Evolutionary conservation across 2,329 filamentous ascomycete genomes (phyloP).

Genomic region (Sporothrix variecibatus): DNA sequence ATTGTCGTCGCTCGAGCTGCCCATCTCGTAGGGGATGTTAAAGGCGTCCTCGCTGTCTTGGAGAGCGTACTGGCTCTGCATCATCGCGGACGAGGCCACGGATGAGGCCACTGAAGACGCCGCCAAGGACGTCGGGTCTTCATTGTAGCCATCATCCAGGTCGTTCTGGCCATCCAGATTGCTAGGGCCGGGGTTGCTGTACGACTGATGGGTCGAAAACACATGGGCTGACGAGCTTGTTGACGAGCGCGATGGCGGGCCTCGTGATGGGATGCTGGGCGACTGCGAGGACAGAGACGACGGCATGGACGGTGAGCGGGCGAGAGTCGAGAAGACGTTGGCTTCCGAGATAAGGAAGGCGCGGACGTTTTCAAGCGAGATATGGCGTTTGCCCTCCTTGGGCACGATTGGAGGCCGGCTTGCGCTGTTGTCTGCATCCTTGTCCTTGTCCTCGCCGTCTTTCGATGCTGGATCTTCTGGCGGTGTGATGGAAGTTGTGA

Average conservation of each 20-base stretch:
- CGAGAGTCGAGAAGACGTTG: constrained; percentile 63
- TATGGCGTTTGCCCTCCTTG: constrained; percentile 65
- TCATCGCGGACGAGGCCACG: constrained; percentile 39
- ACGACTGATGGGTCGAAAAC: background rate
- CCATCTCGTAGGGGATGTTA: constrained; percentile 57
- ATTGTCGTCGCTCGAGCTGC: constrained; percentile 41
- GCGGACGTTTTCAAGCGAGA: constrained; percentile 64
- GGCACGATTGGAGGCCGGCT: constrained; percentile 43
- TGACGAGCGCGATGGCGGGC: constrained; percentile 34
- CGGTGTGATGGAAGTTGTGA: constrained; percentile 46
- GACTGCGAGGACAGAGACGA: constrained; percentile 58
- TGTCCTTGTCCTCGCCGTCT: constrained; percentile 10
- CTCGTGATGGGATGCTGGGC: constrained; percentile 28
- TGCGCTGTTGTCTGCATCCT: background rate
- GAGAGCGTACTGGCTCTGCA: constrained; percentile 40
- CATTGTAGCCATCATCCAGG: constrained; percentile 20
- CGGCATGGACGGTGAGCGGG: constrained; percentile 58
- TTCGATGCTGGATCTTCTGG: constrained; percentile 27
- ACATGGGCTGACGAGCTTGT: constrained; percentile 1
- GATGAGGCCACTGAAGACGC: constrained; percentile 34
- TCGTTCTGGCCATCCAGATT: background rate
- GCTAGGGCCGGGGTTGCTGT: background rate
- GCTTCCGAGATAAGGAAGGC: constrained; percentile 68
- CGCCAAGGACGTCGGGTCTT: constrained; percentile 36
- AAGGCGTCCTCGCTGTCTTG: constrained; percentile 59